A percentile compares a stretch with the other conserved stretches of the same genome.
phyloP scores from a whole-genome alignment of 495 filamentous ascomycete species.

The Podospora appendiculata region DNA sequence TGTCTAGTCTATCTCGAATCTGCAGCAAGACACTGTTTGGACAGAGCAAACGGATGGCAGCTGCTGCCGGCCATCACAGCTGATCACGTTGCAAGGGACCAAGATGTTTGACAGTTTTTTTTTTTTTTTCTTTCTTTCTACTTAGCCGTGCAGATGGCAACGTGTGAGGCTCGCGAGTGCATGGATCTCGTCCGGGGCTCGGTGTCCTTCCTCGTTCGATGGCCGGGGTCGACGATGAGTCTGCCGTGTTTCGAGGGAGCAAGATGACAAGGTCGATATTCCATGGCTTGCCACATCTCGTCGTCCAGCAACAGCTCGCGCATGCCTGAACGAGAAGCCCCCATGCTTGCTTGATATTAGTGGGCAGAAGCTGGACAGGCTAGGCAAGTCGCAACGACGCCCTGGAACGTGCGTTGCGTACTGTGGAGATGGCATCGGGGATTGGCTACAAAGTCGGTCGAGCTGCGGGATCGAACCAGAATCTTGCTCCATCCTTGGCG shows the following conservation, averaged over 20 bases:
- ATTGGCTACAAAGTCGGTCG: not conserved
- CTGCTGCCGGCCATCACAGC: not conserved
- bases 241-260: not conserved
- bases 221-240: not conserved
- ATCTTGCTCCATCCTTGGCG: not conserved
- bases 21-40: not conserved
- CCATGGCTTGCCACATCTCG: not conserved
- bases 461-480: not conserved
- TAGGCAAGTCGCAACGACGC: constrained; percentile 3
- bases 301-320: too few relatives aligned
- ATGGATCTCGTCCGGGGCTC: not conserved
- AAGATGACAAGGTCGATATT: not conserved
- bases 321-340: too few relatives aligned
- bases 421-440: not conserved
- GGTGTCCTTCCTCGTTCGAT: not conserved
- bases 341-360: not conserved
- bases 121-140: too few relatives aligned
- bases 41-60: not conserved
- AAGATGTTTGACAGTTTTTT: not conserved
- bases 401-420: not conserved
- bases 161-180: not conserved
- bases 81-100: not conserved
- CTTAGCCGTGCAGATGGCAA: too few relatives aligned
- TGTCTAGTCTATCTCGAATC: not conserved
- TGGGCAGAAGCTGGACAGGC: not conserved